Evolutionary conservation across 2,329 filamentous ascomycete species (phyloP).

Genomic region (Pseudogymnoascus sp.): DNA sequence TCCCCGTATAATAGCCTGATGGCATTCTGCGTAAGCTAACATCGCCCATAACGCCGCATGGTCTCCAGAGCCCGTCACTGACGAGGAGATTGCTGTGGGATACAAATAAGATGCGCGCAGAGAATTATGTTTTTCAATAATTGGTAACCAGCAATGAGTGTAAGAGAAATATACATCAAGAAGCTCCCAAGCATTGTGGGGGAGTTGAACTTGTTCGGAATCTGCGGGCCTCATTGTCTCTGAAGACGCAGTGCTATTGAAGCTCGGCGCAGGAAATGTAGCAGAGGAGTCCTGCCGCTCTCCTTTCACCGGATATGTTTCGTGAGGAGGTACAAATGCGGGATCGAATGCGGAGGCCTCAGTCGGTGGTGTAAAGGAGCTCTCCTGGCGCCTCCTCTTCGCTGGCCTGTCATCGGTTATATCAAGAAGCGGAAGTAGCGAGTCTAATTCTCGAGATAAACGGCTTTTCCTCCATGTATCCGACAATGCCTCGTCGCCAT

Average conservation of each 20-base stretch:
- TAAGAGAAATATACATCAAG: conserved; percentile 66
- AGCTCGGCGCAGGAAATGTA: neutral
- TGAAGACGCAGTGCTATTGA: neutral
- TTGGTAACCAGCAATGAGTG: conserved; percentile 66
- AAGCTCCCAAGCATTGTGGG: conserved; percentile 48
- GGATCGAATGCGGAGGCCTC: conserved; percentile 10
- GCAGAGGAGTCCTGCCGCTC: neutral
- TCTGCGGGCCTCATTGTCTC: neutral
- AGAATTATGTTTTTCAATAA: conserved; percentile 57
- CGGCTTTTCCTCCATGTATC: conserved; percentile 14
- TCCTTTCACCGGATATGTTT: neutral
- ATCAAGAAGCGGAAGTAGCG: conserved; percentile 3
- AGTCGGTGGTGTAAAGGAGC: conserved; percentile 23
- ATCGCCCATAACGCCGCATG: conserved; percentile 53
- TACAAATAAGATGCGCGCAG: conserved; percentile 26
- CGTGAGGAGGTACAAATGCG: neutral
- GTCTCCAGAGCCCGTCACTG: conserved; percentile 25
- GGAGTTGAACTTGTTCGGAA: conserved; percentile 31
- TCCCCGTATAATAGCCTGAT: conserved; percentile 35
- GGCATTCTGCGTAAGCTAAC: conserved; percentile 46
- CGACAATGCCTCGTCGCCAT: conserved; percentile 42
- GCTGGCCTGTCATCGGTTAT: conserved; percentile 1
- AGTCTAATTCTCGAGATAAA: conserved; percentile 11
- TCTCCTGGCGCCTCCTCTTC: conserved; percentile 8
- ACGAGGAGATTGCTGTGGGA: conserved; percentile 2